Conservation (phyloP, 1,284 basidiomycete genomes). For the Cutaneotrichosporon cutaneum region DNA sequence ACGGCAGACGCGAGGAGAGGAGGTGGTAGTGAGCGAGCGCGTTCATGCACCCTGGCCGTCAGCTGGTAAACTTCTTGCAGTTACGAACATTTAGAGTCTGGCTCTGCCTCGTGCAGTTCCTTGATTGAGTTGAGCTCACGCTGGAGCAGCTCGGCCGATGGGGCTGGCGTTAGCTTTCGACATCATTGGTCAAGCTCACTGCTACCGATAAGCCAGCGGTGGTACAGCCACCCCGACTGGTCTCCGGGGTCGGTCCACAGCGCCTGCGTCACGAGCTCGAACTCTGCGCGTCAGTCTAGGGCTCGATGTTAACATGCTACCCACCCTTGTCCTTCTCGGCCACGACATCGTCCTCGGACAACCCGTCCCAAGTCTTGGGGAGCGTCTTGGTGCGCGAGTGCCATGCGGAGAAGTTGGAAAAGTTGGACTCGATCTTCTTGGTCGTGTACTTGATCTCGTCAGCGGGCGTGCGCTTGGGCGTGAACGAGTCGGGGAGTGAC, state of each 20-base stretch:
- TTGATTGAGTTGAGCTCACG: constrained; percentile 79
- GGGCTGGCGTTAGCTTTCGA: constrained; percentile 55
- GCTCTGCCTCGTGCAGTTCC: constrained; percentile 84
- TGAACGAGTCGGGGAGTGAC: constrained; percentile 60
- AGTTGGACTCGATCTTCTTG: constrained; percentile 87
- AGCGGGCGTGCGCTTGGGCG: constrained; percentile 49
- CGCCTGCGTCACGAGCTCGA: constrained; percentile 87
- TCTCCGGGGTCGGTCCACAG: constrained; percentile 96
- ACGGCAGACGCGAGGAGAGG: constrained; percentile 27
- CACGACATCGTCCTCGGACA: constrained; percentile 57
- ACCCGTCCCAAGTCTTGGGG: constrained; percentile 64
- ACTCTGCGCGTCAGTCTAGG: constrained; percentile 61
- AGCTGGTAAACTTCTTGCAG: constrained; percentile 1
- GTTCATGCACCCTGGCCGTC: constrained; percentile 81
- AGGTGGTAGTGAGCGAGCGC: constrained; percentile 75
- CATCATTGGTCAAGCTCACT: constrained; percentile 57
- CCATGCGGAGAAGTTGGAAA: constrained; percentile 99
- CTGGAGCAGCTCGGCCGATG: constrained; percentile 60
- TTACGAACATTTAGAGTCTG: constrained; percentile 84
- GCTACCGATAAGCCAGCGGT: constrained; percentile 85
- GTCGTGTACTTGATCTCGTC: constrained; percentile 78
- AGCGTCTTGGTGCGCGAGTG: constrained; percentile 90
- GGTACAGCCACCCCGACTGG: constrained; percentile 97
- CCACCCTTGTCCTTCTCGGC: constrained; percentile 66
- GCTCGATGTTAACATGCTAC: constrained; percentile 22